Conservation (phyloP, 208 protist species). For the Histomonas meleagridis region DNA sequence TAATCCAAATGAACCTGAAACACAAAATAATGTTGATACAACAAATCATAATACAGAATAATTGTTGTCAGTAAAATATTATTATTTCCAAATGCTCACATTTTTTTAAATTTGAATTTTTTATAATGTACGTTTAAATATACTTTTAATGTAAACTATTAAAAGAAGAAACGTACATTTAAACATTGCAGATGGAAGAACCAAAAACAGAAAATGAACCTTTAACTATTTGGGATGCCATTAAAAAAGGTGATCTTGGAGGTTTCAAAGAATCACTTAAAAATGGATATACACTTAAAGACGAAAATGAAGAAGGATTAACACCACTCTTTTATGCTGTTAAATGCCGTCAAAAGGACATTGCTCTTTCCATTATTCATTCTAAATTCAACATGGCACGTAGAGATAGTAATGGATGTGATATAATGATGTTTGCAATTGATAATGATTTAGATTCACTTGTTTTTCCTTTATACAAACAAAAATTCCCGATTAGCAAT, state of each 20-base stretch:
- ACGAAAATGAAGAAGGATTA: neutral
- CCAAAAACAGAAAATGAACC: too few species aligned
- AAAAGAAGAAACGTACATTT: too few species aligned
- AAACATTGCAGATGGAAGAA: too few species aligned
- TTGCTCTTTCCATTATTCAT: neutral
- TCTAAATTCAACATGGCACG: neutral
- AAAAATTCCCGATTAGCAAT: neutral
- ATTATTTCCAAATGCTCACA: too few species aligned
- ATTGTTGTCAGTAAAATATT: neutral
- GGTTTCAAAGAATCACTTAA: neutral
- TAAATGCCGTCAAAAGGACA: neutral
- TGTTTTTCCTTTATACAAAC: neutral
- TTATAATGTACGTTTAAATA: too few species aligned
- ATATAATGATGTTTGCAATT: constrained; percentile 30
- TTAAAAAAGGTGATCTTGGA: neutral
- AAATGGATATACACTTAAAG: neutral
- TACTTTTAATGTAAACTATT: too few species aligned
- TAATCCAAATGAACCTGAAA: constrained; percentile 4
- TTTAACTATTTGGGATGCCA: neutral
- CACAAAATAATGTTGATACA: neutral
- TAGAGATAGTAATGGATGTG: neutral
- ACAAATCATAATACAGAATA: neutral
- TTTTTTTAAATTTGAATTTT: too few species aligned
- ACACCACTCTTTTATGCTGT: neutral
- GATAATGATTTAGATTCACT: neutral